A percentile compares a stretch with the other conserved stretches of the same genome.
Evolutionary conservation across 805 yeast species (phyloP).

Genomic region (Pichia occidentalis): DNA sequence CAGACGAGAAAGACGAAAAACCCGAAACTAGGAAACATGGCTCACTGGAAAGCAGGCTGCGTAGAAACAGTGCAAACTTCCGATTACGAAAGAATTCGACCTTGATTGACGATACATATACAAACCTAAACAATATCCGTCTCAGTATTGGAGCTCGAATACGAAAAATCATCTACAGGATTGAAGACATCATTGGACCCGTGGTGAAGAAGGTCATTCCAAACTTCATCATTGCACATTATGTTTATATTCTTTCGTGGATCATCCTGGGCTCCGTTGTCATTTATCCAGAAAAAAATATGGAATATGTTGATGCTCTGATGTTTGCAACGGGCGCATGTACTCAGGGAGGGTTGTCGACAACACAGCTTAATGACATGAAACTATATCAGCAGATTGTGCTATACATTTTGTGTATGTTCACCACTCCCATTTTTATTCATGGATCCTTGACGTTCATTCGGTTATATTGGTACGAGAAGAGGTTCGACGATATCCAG

Average conservation of each 20-base stretch:
- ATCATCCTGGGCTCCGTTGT: conserved; percentile 65
- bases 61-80: no score
- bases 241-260: conserved; percentile 58
- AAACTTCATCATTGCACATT: conserved; percentile 59
- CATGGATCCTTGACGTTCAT: conserved; percentile 73
- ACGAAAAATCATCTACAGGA: conserved; percentile 32
- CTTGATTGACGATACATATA: conserved; percentile 9
- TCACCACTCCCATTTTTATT: conserved; percentile 84
- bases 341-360: conserved; percentile 90
- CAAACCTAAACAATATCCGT: conserved; percentile 15
- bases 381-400: conserved; percentile 74
- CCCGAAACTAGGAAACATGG: no score
- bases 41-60: no score
- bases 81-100: conserved; percentile 10
- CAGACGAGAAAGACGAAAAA: no score
- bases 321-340: conserved; percentile 70
- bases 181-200: conserved; percentile 37
- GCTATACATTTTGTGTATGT: conserved; percentile 52
- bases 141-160: conserved; percentile 25
- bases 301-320: conserved; percentile 68
- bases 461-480: conserved; percentile 84
- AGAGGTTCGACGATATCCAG: conserved; percentile 77
- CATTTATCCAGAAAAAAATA: conserved; percentile 65
- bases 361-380: conserved; percentile 60
- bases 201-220: conserved; percentile 38